A percentile compares a stretch with the other conserved stretches of the same genome.
phyloP scores from a whole-genome alignment of 2,329 filamentous ascomycete genomes.

The Cladosporium sp. region DNA sequence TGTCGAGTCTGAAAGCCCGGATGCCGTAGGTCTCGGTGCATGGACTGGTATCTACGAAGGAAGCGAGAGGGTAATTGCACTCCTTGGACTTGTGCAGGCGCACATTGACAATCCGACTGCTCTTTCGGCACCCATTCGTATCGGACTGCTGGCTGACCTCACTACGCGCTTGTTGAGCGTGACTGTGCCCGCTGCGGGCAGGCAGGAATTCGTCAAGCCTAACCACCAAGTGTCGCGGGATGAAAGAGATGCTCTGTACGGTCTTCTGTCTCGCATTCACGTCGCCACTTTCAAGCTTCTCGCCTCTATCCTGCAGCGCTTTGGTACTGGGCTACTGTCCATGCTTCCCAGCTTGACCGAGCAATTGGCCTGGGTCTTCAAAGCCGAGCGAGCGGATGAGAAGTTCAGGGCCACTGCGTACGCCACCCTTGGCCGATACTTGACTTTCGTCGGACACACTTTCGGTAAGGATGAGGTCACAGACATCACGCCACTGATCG shows the following conservation, averaged over 20 bases:
- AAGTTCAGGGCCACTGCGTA: slow-evolving; percentile 61
- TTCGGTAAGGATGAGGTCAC: slow-evolving; percentile 63
- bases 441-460: slow-evolving; percentile 61
- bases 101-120: slow-evolving; percentile 64
- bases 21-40: slow-evolving; percentile 50
- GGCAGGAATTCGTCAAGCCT: slow-evolving; percentile 51
- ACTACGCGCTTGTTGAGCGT: slow-evolving; percentile 67
- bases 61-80: slow-evolving; percentile 60
- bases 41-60: slow-evolving; percentile 78
- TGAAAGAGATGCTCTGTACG: slow-evolving; percentile 76
- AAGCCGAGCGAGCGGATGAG: slow-evolving; percentile 45
- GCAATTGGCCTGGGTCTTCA: slow-evolving; percentile 68
- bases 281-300: slow-evolving; percentile 64
- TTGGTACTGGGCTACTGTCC: slow-evolving; percentile 56
- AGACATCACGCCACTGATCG: slow-evolving; percentile 59
- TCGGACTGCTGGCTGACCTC: slow-evolving; percentile 66
- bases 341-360: slow-evolving; percentile 64
- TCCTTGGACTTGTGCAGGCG: slow-evolving; percentile 62
- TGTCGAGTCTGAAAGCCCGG: slow-evolving; percentile 17
- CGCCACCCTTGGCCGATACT: slow-evolving; percentile 51
- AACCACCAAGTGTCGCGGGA: slow-evolving; percentile 73
- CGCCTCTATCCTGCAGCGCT: slow-evolving; percentile 52
- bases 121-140: slow-evolving; percentile 60
- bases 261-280: slow-evolving; percentile 69
- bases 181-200: slow-evolving; percentile 44